Base-by-base conservation (phyloP, 768 basidiomycete species). In the Auriscalpium vulgare region DNA sequence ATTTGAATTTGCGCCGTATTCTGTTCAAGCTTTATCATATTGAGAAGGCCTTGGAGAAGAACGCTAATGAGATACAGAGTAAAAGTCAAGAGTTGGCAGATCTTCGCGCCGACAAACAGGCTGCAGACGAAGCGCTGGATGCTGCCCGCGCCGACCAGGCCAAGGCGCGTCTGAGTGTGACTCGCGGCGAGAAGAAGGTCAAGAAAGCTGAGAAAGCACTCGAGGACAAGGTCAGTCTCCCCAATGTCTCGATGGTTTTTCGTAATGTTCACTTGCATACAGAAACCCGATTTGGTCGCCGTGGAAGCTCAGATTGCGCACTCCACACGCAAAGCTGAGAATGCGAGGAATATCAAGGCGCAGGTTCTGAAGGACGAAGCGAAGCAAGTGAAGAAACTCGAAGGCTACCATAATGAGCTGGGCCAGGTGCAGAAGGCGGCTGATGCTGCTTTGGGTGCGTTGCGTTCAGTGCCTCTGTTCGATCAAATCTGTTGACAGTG, bases 11-110 rank as follows among this genome's bases (percentile, higher is more conserved):
- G 9, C 83, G 81, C 23, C 87, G 94, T 44, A 78, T 91, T 4
- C 75, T 98, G 14, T 94, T 89, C 77, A 91, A 88, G 66, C 72
- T 99, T 6, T 97, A 80, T 66, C 91, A 95, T 69, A 89, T 98
- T 56, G 89, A 95, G 67, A 76, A 87, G 61, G 81, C 82, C 6
- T 88, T 98, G 37, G 84, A 88, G 62, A 75, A 73, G 47, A 88
- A 91, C 56, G 81, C 84, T 1, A 73, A 76, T 19, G 77, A 80
- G 48, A 88, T 98, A 56, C 79, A 83, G 47, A 76, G 75, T 53
- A 86, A 88, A 66, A 93, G 88, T 66, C 82, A 81, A 50, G 80
- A 85, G 11, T 76, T 98, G 16, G 74, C 74, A 1, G 82, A 79
- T 2, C 72, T 93, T 34, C 78, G 88, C 16, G 76, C 80, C 54